phyloP scores from a whole-genome alignment of 345 rosid species.

The Aethionema arabicum region DNA sequence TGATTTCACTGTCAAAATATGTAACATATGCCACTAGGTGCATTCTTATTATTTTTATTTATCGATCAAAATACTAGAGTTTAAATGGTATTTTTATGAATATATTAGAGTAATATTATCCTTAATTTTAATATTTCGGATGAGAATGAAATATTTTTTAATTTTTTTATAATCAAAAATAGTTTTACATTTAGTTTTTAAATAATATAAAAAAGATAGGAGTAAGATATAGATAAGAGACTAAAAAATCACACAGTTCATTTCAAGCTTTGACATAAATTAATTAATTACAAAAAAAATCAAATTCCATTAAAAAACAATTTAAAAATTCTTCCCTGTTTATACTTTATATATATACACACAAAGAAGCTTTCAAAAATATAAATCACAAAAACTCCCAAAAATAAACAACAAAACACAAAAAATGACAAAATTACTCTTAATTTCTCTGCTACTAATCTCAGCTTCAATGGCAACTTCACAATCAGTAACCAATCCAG shows the following conservation, averaged over 20 bases:
- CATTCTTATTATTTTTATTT: no score
- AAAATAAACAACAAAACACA: background rate
- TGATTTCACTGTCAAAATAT: no score
- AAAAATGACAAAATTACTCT: conserved; percentile 5
- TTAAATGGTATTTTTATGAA: no score
- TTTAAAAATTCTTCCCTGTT: background rate
- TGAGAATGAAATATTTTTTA: no score
- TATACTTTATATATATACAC: conserved; percentile 1
- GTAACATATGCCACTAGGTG: no score
- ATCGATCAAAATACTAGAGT: no score
- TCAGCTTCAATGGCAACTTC: conserved; percentile 19
- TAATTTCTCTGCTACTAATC: conserved; percentile 6
- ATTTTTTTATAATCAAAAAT: no score
- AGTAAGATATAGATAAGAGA: conserved; percentile 11
- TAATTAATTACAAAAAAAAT: background rate
- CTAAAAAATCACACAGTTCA: background rate
- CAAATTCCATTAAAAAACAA: background rate
- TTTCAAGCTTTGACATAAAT: conserved; percentile 2
- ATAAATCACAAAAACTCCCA: conserved; percentile 4
- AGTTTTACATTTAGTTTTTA: no score
- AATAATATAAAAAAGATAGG: no score
- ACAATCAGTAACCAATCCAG: conserved; percentile 13
- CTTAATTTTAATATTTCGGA: no score
- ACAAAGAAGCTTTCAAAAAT: background rate
- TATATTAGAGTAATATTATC: no score